Evolutionary conservation across 2,329 filamentous ascomycete species (phyloP).

Genomic region (Diaporthe humulicola): DNA sequence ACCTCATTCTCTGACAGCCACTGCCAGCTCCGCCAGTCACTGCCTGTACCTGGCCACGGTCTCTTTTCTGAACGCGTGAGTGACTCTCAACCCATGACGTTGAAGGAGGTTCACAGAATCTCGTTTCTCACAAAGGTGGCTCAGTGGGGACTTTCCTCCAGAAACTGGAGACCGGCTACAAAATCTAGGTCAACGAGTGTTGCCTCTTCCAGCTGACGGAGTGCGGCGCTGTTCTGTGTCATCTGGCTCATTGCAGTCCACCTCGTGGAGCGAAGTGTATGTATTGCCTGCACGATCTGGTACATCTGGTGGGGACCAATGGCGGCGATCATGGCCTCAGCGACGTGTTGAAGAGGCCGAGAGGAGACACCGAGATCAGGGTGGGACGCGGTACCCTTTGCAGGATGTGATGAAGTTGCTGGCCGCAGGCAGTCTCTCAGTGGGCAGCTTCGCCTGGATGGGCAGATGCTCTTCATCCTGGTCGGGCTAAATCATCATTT

Average conservation of each 20-base stretch:
- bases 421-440: not conserved
- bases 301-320: not conserved
- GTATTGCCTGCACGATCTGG: not conserved
- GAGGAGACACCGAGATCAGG: too few species aligned
- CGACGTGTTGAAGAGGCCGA: not conserved
- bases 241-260: not conserved
- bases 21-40: not conserved
- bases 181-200: constrained; percentile 31
- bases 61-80: constrained; percentile 3
- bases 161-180: not conserved
- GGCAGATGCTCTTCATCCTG: not conserved
- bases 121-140: not conserved
- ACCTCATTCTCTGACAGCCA: not conserved
- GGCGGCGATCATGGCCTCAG: not conserved
- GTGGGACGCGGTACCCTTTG: not conserved
- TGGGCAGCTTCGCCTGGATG: too few species aligned
- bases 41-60: not conserved
- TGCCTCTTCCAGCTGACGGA: constrained; percentile 16
- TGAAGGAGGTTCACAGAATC: not conserved
- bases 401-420: too few species aligned
- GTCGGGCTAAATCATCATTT: not conserved
- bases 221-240: not conserved
- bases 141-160: not conserved
- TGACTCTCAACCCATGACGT: constrained; percentile 3
- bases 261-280: not conserved